A percentile compares a stretch with the other conserved stretches of the same genome.
phyloP scores from a whole-genome alignment of 805 yeast species.

The Sungouiozyma ichnusensis region DNA sequence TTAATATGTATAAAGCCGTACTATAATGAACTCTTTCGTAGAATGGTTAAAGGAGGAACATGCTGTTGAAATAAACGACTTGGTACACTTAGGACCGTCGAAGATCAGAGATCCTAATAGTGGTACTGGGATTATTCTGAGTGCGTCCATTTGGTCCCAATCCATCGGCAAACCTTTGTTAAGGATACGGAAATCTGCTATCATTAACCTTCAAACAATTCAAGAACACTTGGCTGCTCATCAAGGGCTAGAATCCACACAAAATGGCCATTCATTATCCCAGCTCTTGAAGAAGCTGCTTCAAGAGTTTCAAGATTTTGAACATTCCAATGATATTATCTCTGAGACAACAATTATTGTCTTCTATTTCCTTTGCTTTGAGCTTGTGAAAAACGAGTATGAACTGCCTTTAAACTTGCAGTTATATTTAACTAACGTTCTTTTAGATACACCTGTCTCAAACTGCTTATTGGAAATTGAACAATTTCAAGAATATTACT shows the following conservation, averaged over 20 bases:
- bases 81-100: neutral
- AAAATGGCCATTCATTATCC: too few species aligned
- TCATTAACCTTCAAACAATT: neutral
- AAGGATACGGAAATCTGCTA: neutral
- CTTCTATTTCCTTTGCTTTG: conserved; percentile 13
- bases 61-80: neutral
- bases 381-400: conserved; percentile 5
- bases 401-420: conserved; percentile 13
- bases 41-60: neutral
- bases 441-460: conserved; percentile 11
- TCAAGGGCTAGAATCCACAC: too few species aligned
- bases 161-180: too few species aligned
- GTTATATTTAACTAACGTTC: conserved; percentile 15
- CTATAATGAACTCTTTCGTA: neutral
- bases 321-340: conserved; percentile 7
- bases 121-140: conserved; percentile 15
- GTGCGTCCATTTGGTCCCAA: too few species aligned
- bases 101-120: conserved; percentile 25
- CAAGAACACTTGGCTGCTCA: too few species aligned
- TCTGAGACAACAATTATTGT: conserved; percentile 17
- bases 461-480: conserved; percentile 4
- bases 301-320: neutral
- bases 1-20: too few species aligned
- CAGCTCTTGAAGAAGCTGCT: conserved; percentile 1
- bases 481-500: conserved; percentile 9